Conservation (phyloP, 768 basidiomycete species). For the Leucocoprinus leucothites region DNA sequence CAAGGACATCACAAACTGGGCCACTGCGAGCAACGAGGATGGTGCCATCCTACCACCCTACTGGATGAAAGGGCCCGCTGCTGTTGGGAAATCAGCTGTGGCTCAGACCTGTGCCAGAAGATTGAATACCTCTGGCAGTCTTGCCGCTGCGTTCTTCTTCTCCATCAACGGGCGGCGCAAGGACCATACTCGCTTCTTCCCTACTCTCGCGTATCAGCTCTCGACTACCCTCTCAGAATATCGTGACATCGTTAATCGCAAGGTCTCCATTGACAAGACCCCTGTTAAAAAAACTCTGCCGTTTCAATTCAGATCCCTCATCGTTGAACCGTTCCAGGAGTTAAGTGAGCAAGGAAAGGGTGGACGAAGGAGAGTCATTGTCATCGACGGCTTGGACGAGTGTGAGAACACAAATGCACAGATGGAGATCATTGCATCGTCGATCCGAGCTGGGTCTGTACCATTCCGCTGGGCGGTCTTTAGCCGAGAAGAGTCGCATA, state of each 20-base stretch:
- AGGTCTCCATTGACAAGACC: background rate
- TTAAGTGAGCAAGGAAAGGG: background rate
- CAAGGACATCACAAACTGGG: background rate
- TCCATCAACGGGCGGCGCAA: background rate
- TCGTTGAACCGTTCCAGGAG: background rate
- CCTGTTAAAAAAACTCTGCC: background rate
- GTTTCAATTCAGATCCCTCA: background rate
- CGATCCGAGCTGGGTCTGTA: background rate
- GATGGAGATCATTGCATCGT: background rate
- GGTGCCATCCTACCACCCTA: background rate
- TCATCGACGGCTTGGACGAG: constrained; percentile 1
- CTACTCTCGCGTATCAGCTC: constrained; percentile 8
- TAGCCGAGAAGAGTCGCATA: background rate
- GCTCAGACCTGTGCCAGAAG: constrained; percentile 1
- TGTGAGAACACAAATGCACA: background rate
- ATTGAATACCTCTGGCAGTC: background rate
- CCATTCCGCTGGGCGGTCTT: constrained; percentile 1
- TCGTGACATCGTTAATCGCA: background rate
- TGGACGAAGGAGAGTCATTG: background rate
- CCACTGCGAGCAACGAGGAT: background rate
- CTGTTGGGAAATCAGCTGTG: constrained; percentile 5
- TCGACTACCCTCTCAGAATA: background rate
- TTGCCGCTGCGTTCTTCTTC: constrained; percentile 10
- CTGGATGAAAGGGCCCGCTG: constrained; percentile 9
- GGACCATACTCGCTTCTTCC: background rate